Evolutionary conservation across 2,329 filamentous ascomycete species (phyloP).

Genomic region (Aspergillus vadensis): DNA sequence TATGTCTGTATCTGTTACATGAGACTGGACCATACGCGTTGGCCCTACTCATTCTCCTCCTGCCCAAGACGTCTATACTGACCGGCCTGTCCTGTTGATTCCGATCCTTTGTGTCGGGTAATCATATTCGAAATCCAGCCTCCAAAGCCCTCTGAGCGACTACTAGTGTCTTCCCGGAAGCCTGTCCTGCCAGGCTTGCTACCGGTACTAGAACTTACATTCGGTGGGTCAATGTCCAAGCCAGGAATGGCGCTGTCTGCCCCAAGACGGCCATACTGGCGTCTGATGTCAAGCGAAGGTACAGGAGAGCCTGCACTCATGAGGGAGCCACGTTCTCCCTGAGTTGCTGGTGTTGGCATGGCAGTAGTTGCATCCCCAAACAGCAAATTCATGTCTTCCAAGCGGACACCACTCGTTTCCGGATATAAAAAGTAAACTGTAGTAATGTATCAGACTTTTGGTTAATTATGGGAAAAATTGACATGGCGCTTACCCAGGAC

Average conservation of each 20-base stretch:
- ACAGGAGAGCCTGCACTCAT: conserved; percentile 77
- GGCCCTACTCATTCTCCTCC: conserved; percentile 34
- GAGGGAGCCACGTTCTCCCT: conserved; percentile 79
- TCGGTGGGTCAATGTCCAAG: conserved; percentile 77
- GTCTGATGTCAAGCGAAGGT: conserved; percentile 71
- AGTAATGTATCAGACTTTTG: conserved; percentile 11
- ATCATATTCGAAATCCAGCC: conserved; percentile 72
- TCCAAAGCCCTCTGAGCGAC: conserved; percentile 59
- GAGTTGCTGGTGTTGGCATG: conserved; percentile 74
- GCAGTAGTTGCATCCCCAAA: conserved; percentile 91
- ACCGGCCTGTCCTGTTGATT: conserved; percentile 43
- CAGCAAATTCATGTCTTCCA: conserved; percentile 94
- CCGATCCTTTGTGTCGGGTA: conserved; percentile 49
- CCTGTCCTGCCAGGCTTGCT: conserved; percentile 50
- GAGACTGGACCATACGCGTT: background rate
- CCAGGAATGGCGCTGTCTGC: conserved; percentile 73
- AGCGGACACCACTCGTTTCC: conserved; percentile 89
- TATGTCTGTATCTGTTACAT: background rate
- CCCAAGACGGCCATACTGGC: conserved; percentile 49
- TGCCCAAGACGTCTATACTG: conserved; percentile 51
- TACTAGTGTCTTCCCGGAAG: conserved; percentile 36
- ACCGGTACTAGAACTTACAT: conserved; percentile 54
- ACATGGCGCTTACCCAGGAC: conserved; percentile 73
- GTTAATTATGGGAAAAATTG: background rate
- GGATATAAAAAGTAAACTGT: conserved; percentile 96